These are phyloP conservation scores for Penicillium brasilianum DNA, from an alignment of 2,329 filamentous ascomycete species.

Conservation along the genomic window DNA sequence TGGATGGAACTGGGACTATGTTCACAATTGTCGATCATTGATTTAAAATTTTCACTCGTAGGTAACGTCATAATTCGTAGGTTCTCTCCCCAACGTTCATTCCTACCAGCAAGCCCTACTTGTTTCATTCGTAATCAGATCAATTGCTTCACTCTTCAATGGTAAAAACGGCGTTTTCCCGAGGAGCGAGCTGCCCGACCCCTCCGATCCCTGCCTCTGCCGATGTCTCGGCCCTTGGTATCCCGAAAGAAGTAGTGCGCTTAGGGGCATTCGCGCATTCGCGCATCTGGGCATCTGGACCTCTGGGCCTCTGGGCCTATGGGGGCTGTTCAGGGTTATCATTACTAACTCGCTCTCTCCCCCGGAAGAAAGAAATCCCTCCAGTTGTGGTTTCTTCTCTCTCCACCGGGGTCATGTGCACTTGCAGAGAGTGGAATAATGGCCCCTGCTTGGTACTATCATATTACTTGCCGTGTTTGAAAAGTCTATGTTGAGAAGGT, in stretches of 20 bases:
- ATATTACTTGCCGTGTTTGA: not conserved
- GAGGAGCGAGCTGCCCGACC: not conserved
- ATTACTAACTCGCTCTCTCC: not conserved
- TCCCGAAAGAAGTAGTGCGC: constrained; percentile 7
- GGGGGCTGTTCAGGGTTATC: not conserved
- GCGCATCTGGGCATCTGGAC: too few relatives aligned
- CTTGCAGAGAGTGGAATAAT: not conserved
- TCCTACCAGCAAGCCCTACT: not conserved
- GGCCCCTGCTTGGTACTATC: not conserved
- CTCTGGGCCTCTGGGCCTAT: too few relatives aligned
- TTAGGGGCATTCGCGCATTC: too few relatives aligned
- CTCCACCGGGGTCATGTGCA: not conserved
- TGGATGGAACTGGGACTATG: too few relatives aligned
- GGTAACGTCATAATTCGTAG: not conserved
- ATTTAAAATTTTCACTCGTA: not conserved
- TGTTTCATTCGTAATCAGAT: not conserved
- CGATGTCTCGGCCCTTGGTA: constrained; percentile 12
- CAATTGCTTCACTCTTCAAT: not conserved
- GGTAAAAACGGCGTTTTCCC: not conserved
- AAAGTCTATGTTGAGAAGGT: not conserved
- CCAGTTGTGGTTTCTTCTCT: not conserved
- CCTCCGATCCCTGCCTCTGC: constrained; percentile 12
- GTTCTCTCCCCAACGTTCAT: not conserved
- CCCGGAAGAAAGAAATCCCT: constrained; percentile 11
- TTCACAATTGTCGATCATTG: not conserved